Evolutionary conservation across 106 monocot genomes (phyloP).

Genomic region (Phalaenopsis equestris): DNA sequence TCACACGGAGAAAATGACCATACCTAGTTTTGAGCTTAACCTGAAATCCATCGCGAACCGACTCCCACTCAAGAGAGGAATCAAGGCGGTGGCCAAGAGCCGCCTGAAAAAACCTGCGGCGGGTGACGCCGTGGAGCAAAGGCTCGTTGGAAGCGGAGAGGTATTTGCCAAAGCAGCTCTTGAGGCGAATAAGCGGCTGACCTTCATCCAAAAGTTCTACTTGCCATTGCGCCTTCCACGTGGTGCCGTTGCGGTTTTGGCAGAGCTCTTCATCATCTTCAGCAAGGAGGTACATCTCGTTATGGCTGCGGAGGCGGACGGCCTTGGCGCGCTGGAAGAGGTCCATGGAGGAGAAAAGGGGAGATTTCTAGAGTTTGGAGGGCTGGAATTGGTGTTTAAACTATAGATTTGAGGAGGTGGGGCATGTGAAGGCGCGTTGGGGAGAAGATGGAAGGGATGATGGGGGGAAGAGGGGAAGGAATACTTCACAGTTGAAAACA

Average conservation of each 20-base stretch:
- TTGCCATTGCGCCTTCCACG: conserved; percentile 27
- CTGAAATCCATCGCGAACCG: conserved; percentile 2
- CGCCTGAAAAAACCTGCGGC: background rate
- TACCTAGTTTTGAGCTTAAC: conserved; percentile 2
- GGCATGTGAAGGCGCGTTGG: background rate
- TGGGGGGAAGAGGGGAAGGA: background rate
- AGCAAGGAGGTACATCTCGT: conserved; percentile 57
- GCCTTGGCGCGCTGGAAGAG: conserved; percentile 39
- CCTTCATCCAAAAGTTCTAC: conserved; percentile 20
- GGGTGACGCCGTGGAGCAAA: conserved; percentile 3
- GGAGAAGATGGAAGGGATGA: background rate
- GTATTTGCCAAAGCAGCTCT: conserved; percentile 9
- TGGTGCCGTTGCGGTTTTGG: conserved; percentile 40
- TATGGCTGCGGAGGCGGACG: conserved; percentile 49
- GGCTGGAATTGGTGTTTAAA: background rate
- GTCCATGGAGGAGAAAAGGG: conserved; percentile 26
- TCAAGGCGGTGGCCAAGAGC: background rate
- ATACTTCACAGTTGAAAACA: background rate
- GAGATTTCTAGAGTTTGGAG: background rate
- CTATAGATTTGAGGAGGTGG: background rate
- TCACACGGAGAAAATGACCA: background rate
- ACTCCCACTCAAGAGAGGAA: conserved; percentile 7
- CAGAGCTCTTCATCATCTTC: conserved; percentile 41
- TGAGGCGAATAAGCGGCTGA: background rate
- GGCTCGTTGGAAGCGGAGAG: conserved; percentile 7